Percentiles rank a stretch among this genome's conserved stretches.
Evolutionary conservation across 1,284 basidiomycete species (phyloP).

Genomic region (Ustilago nuda): DNA sequence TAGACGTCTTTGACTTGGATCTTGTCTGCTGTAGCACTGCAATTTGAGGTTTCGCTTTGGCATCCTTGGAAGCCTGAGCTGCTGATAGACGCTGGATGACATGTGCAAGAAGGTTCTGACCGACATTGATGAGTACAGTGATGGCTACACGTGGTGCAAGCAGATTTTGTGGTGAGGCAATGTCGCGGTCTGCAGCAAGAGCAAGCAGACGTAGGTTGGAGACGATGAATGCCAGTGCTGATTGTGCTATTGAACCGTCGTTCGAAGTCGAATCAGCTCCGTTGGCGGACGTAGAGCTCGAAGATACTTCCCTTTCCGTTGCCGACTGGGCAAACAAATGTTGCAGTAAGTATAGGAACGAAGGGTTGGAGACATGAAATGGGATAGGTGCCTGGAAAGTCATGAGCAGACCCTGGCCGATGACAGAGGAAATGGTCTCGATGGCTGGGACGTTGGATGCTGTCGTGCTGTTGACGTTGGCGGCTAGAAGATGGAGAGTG

Average conservation of each 20-base stretch:
- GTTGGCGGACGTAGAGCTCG: conserved; percentile 1
- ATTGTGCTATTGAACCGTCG: conserved; percentile 10
- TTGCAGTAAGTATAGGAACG: conserved; percentile 30
- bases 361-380: conserved; percentile 18
- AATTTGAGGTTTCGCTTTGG: conserved; percentile 16
- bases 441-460: conserved; percentile 33
- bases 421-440: conserved; percentile 43
- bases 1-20: conserved; percentile 12
- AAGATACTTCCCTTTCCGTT: background rate
- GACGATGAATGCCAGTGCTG: conserved; percentile 28
- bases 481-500: conserved; percentile 37
- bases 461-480: conserved; percentile 14
- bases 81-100: conserved; percentile 19
- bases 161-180: conserved; percentile 33
- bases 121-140: conserved; percentile 47
- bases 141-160: conserved; percentile 47
- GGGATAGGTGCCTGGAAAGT: conserved; percentile 30
- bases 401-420: conserved; percentile 45
- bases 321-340: conserved; percentile 5
- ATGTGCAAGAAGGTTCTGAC: conserved; percentile 30
- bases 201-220: conserved; percentile 36
- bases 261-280: background rate
- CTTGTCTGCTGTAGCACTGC: conserved; percentile 8
- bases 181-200: conserved; percentile 30
- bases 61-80: conserved; percentile 20